Percentiles rank a stretch among this genome's conserved stretches.
phyloP scores from a whole-genome alignment of 1,284 basidiomycete species.

The Vanrija humicola region DNA sequence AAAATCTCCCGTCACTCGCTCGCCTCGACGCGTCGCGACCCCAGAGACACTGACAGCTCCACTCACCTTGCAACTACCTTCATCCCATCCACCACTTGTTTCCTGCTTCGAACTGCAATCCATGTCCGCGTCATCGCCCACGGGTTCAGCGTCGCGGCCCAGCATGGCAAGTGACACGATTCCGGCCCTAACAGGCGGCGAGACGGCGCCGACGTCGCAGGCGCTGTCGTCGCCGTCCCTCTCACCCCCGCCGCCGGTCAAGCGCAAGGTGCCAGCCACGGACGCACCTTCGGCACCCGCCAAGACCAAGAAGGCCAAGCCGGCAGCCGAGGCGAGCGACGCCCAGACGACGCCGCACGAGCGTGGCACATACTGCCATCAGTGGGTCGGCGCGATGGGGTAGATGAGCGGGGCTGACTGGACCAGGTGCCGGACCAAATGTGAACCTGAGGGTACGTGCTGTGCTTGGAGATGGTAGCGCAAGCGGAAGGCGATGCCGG shows the following conservation, averaged over 20 bases:
- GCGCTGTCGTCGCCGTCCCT: neutral
- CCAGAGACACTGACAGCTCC: too few relatives aligned
- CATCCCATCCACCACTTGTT: too few relatives aligned
- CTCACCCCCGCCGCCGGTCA: conserved; percentile 1
- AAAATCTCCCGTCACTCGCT: too few relatives aligned
- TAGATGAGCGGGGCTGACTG: neutral
- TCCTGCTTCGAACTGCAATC: neutral
- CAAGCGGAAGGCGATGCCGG: too few relatives aligned
- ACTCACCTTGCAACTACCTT: too few relatives aligned
- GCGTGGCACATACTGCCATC: conserved; percentile 31
- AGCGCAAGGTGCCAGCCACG: conserved; percentile 7
- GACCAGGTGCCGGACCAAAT: conserved; percentile 11
- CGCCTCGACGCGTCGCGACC: too few relatives aligned
- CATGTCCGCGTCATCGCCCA: conserved; percentile 7
- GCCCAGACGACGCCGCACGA: neutral
- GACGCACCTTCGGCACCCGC: neutral
- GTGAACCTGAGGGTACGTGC: conserved; percentile 11
- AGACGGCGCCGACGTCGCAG: conserved; percentile 1
- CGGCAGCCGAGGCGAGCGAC: conserved; percentile 1
- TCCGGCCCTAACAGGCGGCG: conserved; percentile 3
- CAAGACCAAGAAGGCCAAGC: conserved; percentile 6
- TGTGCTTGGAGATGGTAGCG: neutral
- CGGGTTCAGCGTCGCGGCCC: neutral
- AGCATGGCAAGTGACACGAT: conserved; percentile 4
- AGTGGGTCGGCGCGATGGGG: conserved; percentile 15